These are phyloP conservation scores for Phaeosphaeriaceae sp. DNA, from an alignment of 2,329 filamentous ascomycete species.

Conservation along the genomic window DNA sequence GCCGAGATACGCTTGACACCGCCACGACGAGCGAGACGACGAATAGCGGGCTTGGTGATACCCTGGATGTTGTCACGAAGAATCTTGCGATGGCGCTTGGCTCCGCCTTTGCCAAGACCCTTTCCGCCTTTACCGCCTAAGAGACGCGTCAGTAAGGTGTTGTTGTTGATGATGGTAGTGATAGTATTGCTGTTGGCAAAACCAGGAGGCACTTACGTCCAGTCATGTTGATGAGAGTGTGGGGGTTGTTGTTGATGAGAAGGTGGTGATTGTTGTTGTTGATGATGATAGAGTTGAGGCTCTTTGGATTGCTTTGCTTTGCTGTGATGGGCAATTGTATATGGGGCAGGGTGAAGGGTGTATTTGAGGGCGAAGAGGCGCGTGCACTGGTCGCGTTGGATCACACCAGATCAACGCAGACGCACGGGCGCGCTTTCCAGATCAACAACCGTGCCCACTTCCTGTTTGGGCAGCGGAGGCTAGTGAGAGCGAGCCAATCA, in stretches of 20 bases:
- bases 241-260: conserved; percentile 21
- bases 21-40: conserved; percentile 61
- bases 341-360: conserved; percentile 25
- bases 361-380: conserved; percentile 33
- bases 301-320: conserved; percentile 24
- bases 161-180: conserved; percentile 14
- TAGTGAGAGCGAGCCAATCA: conserved; percentile 41
- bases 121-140: conserved; percentile 62
- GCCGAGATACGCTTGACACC: conserved; percentile 61
- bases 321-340: conserved; percentile 13
- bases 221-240: conserved; percentile 49
- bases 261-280: conserved; percentile 19
- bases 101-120: conserved; percentile 61
- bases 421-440: conserved; percentile 39
- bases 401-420: conserved; percentile 41
- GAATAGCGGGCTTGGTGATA: conserved; percentile 62
- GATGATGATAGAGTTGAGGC: conserved; percentile 18
- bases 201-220: conserved; percentile 49
- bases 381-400: conserved; percentile 30
- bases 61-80: conserved; percentile 63
- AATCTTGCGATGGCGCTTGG: conserved; percentile 63
- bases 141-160: conserved; percentile 41
- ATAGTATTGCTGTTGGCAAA: conserved; percentile 17
- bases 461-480: conserved; percentile 23
- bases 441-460: conserved; percentile 42